These are phyloP conservation scores for Lantana camara DNA, from an alignment of 257 asterid genomes.

Conservation along the genomic window DNA sequence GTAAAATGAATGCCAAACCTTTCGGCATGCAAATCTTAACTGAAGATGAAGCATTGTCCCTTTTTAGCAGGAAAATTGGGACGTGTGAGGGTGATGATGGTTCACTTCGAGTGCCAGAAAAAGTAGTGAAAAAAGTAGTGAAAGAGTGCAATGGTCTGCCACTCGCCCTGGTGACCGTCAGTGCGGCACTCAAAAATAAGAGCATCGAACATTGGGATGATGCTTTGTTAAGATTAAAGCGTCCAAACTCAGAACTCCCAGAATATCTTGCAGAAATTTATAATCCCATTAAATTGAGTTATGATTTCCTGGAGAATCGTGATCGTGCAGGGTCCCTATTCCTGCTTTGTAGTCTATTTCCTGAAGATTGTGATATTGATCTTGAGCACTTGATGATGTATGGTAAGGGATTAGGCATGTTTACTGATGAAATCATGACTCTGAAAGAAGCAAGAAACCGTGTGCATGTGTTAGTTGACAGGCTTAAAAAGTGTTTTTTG, in stretches of 20 bases:
- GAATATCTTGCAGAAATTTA: background rate
- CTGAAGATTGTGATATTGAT: slow-evolving; percentile 10
- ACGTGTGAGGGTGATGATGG: background rate
- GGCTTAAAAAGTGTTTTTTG: background rate
- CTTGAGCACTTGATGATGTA: slow-evolving; percentile 13
- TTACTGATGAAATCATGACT: background rate
- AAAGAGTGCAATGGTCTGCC: slow-evolving; percentile 37
- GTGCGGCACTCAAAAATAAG: slow-evolving; percentile 10
- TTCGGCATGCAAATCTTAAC: slow-evolving; percentile 9
- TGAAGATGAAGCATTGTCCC: slow-evolving; percentile 30
- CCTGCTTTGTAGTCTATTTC: slow-evolving; percentile 1
- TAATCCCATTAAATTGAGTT: slow-evolving; percentile 4
- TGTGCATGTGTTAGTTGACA: background rate
- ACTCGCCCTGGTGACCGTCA: slow-evolving; percentile 29
- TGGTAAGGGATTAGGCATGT: slow-evolving; percentile 1
- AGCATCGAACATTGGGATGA: slow-evolving; percentile 11
- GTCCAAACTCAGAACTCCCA: background rate
- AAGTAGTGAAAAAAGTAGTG: no score
- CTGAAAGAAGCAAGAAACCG: slow-evolving; percentile 20
- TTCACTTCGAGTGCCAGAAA: slow-evolving; percentile 9
- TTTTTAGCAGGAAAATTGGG: slow-evolving; percentile 25
- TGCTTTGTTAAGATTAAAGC: slow-evolving; percentile 8
- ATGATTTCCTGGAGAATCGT: background rate
- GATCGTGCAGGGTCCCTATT: background rate
- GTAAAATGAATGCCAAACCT: slow-evolving; percentile 12